Base-by-base conservation (phyloP, 179 eudicot genomes). In the Camellia oleifera region DNA sequence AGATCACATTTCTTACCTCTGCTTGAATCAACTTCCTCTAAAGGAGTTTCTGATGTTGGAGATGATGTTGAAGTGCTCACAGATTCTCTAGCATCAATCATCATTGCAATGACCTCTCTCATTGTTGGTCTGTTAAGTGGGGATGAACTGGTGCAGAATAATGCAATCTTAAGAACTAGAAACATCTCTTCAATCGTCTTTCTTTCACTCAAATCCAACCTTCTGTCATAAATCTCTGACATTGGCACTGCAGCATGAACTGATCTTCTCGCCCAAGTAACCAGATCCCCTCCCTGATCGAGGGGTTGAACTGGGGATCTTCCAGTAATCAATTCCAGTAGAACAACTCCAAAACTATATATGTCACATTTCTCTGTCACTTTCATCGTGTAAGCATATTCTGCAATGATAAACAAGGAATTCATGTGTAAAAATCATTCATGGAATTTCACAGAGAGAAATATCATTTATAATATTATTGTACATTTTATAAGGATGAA, bases 341-440 rank as follows among this genome's bases (percentile, higher is more conserved):
- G 52, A 72, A 90, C 91, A 42, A 90, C 93, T 54, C 93, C 93
- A 44, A 86, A 90, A 78, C 91, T 90, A 80, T 88, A 90, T 71
- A 90, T 82, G 72, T 90, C 93, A 23, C 91, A 89, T 75, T 87
- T 90, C 80, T 90, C 86, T 17, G 90, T 88, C 72, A 88, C 93
- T 80, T 88, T 88, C 91, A 90, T 87, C 65, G 93, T 90, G 83
- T 89, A 90, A 3, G 91, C 93, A 69, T 88, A 90, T 72, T 90
- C 92, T 90, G 89, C 18, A 81, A 80, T 20, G 13, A 72, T 65
- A 75, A 83, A 70, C 42, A 74, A 64, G 42, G 62, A 72, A 64
- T 64, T 53, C 54, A 70, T 7, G 63, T 46, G 20, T 53, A 5
- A 77, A 13, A 12, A 69, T 18, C 10, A 46, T n/a, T 53, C 12